These are phyloP conservation scores for Pestalotiopsis sp. DNA, from an alignment of 2,329 filamentous ascomycete genomes.

Conservation along the genomic window DNA sequence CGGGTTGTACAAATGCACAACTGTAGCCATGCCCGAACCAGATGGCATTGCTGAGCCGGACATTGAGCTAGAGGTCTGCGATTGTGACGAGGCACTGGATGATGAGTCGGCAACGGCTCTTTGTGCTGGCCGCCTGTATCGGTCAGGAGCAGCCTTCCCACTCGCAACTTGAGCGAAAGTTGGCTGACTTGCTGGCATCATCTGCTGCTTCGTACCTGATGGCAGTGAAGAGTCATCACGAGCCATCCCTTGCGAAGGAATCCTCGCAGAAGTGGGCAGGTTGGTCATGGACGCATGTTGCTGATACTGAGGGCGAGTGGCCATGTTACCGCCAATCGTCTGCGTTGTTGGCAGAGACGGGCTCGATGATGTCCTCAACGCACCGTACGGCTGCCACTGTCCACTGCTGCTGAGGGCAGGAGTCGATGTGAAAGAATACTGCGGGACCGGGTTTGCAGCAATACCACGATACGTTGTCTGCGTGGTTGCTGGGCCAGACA, in stretches of 20 bases:
- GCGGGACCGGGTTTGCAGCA: conserved; percentile 64
- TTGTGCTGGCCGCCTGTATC: conserved; percentile 73
- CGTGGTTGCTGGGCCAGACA: conserved; percentile 45
- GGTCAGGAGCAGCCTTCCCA: conserved; percentile 74
- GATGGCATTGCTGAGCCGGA: conserved; percentile 51
- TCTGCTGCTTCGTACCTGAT: conserved; percentile 43
- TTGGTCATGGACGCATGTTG: conserved; percentile 40
- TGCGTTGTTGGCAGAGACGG: conserved; percentile 44
- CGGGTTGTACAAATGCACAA: conserved; percentile 57
- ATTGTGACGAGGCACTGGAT: conserved; percentile 24
- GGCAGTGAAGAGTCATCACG: conserved; percentile 56
- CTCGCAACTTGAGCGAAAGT: conserved; percentile 60
- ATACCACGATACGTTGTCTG: conserved; percentile 57
- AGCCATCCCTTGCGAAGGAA: conserved; percentile 41
- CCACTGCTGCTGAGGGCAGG: conserved; percentile 61
- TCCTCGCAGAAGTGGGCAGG: conserved; percentile 36
- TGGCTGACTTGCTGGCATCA: conserved; percentile 45
- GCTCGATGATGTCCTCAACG: conserved; percentile 51
- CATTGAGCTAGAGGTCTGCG: conserved; percentile 22
- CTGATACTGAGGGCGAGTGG: conserved; percentile 24
- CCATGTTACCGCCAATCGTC: conserved; percentile 33
- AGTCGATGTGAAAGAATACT: conserved; percentile 76
- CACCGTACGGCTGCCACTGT: conserved; percentile 53
- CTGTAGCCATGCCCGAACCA: conserved; percentile 55
- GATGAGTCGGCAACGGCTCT: conserved; percentile 53